phyloP scores from a whole-genome alignment of 805 yeast genomes.

The Kazachstania kunashirensis region DNA sequence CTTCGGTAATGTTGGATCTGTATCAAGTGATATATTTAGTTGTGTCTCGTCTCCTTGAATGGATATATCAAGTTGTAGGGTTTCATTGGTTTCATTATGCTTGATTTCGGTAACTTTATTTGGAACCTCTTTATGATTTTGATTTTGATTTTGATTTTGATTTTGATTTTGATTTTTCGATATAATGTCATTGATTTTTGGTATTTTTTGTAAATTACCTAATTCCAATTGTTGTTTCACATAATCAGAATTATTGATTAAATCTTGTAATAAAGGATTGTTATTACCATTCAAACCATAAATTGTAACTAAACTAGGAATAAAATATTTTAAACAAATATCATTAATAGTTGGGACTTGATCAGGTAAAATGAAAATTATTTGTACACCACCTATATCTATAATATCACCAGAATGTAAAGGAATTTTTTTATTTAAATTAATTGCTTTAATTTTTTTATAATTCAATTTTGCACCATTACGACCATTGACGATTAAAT shows the following conservation, averaged over 20 bases:
- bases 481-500: constrained; percentile 69
- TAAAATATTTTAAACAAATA: constrained; percentile 26
- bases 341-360: constrained; percentile 56
- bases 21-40: too few relatives aligned
- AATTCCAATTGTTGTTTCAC: constrained; percentile 3
- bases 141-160: background rate
- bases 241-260: constrained; percentile 9
- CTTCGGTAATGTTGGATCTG: too few relatives aligned
- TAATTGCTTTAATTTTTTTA: constrained; percentile 35
- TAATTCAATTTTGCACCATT: constrained; percentile 91
- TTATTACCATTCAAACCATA: constrained; percentile 19
- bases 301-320: constrained; percentile 23
- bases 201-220: background rate
- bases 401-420: constrained; percentile 76
- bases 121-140: too few relatives aligned
- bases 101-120: too few relatives aligned
- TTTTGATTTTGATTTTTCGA: background rate
- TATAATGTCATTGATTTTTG: background rate
- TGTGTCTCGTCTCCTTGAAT: too few relatives aligned
- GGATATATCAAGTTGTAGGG: too few relatives aligned
- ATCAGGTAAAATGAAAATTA: constrained; percentile 96
- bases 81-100: too few relatives aligned
- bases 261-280: constrained; percentile 8
- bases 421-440: constrained; percentile 37
- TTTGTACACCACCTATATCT: constrained; percentile 94